Evolutionary conservation across 805 yeast genomes (phyloP).

Genomic region (Saccharomycopsis selenospora): DNA sequence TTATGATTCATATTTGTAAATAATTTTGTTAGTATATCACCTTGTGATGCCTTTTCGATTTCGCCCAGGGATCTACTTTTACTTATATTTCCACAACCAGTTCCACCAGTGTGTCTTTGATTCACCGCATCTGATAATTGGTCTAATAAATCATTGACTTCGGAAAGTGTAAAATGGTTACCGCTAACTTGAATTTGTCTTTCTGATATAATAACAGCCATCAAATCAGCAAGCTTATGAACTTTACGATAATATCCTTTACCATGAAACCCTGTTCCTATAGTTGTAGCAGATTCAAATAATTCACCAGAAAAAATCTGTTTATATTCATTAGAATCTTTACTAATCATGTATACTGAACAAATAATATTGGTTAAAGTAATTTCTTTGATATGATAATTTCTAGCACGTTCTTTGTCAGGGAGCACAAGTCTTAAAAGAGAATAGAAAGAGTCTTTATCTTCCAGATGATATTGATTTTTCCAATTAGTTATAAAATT

Average conservation of each 20-base stretch:
- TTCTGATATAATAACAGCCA: conserved; percentile 43
- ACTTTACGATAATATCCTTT: conserved; percentile 28
- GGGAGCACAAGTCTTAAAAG: conserved; percentile 58
- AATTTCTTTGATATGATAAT: conserved; percentile 57
- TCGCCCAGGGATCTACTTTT: background rate
- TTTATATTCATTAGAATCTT: conserved; percentile 53
- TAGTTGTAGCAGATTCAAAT: conserved; percentile 37
- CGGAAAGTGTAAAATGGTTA: conserved; percentile 37
- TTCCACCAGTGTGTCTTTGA: too few species aligned
- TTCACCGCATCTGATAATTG: too few species aligned
- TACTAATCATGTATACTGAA: conserved; percentile 50
- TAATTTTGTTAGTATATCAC: conserved; percentile 41
- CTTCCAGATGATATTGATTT: conserved; percentile 1
- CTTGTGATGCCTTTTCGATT: background rate
- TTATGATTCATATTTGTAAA: conserved; percentile 46
- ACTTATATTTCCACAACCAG: background rate
- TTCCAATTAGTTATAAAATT: conserved; percentile 16
- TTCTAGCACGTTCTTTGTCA: conserved; percentile 48
- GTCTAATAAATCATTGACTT: conserved; percentile 44
- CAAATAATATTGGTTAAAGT: conserved; percentile 46
- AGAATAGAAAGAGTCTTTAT: conserved; percentile 39
- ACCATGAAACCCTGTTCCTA: background rate
- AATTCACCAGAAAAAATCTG: conserved; percentile 27
- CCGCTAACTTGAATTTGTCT: conserved; percentile 32
- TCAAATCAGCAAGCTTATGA: conserved; percentile 41